Evolutionary conservation across 164 flowering plant genomes (phyloP), one percentile per base, ranked within the genome.

Genomic region (Magnolia officinalis): DNA sequence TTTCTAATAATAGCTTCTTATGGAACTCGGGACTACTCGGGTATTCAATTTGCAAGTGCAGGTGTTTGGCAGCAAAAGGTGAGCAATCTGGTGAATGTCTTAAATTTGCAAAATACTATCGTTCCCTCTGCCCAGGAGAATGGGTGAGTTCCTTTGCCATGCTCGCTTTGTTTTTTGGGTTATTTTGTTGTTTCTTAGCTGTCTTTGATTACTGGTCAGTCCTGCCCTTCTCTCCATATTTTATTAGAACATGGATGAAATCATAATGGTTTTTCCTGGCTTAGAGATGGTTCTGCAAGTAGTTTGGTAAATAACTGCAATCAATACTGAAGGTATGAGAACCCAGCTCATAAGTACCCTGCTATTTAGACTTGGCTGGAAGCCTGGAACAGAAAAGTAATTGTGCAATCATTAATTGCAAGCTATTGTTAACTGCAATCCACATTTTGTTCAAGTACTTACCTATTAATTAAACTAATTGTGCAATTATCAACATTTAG

Each of bases 111-210:
- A 84, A 84, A 78, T 95, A 87, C 78, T 95, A 95, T 76, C 94
- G 97, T 66, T 76, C 98, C 20, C 93, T 95, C 64, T 95, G 98
- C 85, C 98, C 98, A 6, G 93, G 96, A 55, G 98, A 93, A 89
- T 95, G 98, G 98, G 98, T 95, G 71, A 85, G 97, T 82, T 5
- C 29, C 74, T 72, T 26, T 21, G 10, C 24, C 67, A n/a, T 14
- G 6, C 49, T 72, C 10, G 6, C 18, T 45, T 64, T 72, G 29
- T 66, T 64, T 20, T 64, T 9, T 64, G 67, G 19, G 21, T 21
- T 64, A 7, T 64, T 64, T 64, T 19, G 18, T 64, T 11, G 23
- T 64, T 64, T 64, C 67, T 64, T 8, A 64, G 24, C 8, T 64
- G n/a, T 19, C 67, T 64, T 21, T 19, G 24, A 21, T 55, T 55